Base-by-base conservation (phyloP, 805 yeast species). In the Saccharomycopsis fermentans region DNA sequence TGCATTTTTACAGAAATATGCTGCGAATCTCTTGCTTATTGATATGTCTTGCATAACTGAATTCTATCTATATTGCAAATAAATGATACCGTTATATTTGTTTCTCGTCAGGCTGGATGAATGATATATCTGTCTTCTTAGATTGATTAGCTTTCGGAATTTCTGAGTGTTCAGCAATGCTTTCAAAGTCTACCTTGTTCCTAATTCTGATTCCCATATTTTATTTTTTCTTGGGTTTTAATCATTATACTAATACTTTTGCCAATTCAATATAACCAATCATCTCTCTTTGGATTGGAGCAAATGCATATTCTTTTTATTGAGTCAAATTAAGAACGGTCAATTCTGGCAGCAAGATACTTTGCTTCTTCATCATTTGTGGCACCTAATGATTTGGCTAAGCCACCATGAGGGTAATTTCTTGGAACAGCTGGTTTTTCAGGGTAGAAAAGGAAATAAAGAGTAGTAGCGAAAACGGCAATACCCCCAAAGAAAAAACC, bases 401-500 rank as follows among this genome's bases (percentile, higher is more conserved):
- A 77, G 3, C 96, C 96, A 58, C 80, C 86, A 66, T 77, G 77
- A 29, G 94, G 94, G 69, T 77, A 88, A 40, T 82, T 78, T 72
- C 95, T 79, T 58, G 90, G 89, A 73, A 81, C 82, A 56, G 89
- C 90, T 36, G 87, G 86, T 70, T 82, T 78, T 63, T 82, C 89
- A 17, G 86, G 86, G 65, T 77, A 79, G 60, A 76, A 67, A 70
- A 81, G 76, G 64, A 74, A 70, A 74, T 80, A 78, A 70, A 80
- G 72, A 56, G 77, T 63, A 14, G 71, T 72, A 24, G 74, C 73
- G 66, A 77, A 74, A 0, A 69, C 67, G 4, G 71, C 76, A 55
- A 80, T 63, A 5, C 68, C 68, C 1, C 61, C 82, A 65, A 85
- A 80, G 71, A 85, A 85, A 6, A 74, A 67, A n/a, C 72, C 73